Evolutionary conservation across 129 eudicot genomes (phyloP), one percentile per base, ranked within the genome.

Genomic region (Apium graveolens): DNA sequence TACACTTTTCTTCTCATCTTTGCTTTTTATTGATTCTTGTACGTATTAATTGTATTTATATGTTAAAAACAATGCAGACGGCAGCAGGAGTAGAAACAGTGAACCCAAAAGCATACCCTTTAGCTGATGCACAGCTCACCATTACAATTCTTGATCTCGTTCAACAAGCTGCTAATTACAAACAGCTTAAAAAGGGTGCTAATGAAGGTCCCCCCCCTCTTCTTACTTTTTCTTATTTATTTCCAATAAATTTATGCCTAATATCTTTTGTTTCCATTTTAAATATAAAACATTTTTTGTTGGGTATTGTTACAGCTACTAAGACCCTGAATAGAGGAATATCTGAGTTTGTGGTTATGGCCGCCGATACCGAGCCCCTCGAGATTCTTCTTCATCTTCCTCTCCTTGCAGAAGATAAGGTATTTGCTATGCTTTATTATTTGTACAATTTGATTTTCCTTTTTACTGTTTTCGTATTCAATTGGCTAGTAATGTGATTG

Each of bases 101-200:
- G 42, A 76, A 76, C 69, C 79, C 79, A 10, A 76, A 76, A 76
- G 79, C 79, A 51, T 76, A 76, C 3, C 79, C 79, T 11, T 12
- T 76, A 66, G 79, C 70, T 14, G 79, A 76, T 76, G 38, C 79
- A 18, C 79, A 76, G 31, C 60, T 76, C 0, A 76, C 69, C 17
- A 76, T 76, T 26, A 76, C 79, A 10, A 76, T 76, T 6, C 42
- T 76, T 35, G 79, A 76, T 29, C 69, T 76, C 12, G 69, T 76
- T 51, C 79, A 76, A 49, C 79, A 76, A 45, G 77, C 77, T 74
- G 77, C 77, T n/a, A 74, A 74, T 12, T 44, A 74, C 57, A 74
- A 74, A 8, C 77, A 74, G 60, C 77, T 74, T 14, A 74, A 74
- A 74, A 74, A 74, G 77, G 77, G 77, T 74, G 77, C 70, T 34